A percentile compares a stretch with the other conserved stretches of the same genome.
phyloP scores from a whole-genome alignment of 768 basidiomycete species.

The Fistulinella prunicolor region DNA sequence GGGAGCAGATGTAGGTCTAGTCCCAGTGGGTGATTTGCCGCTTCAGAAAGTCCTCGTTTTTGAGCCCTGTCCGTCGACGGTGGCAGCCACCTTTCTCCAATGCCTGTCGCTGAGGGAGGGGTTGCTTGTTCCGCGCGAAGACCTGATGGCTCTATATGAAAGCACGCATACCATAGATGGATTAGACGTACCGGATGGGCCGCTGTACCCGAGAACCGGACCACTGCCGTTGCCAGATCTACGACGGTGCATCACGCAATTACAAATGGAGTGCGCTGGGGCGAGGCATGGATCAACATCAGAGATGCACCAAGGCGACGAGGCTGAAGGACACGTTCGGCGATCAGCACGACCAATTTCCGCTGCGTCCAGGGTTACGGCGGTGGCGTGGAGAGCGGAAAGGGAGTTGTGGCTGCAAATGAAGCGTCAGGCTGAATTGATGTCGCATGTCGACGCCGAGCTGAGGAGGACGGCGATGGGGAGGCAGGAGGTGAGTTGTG shows the following conservation, averaged over 20 bases:
- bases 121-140: slow-evolving; percentile 39
- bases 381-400: slow-evolving; percentile 14
- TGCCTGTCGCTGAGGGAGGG: slow-evolving; percentile 59
- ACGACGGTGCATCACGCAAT: slow-evolving; percentile 56
- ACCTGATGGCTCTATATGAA: slow-evolving; percentile 47
- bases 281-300: slow-evolving; percentile 31
- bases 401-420: slow-evolving; percentile 28
- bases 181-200: slow-evolving; percentile 33
- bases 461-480: slow-evolving; percentile 38
- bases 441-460: slow-evolving; percentile 56
- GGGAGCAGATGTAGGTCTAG: slow-evolving; percentile 59
- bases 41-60: slow-evolving; percentile 72
- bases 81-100: slow-evolving; percentile 69
- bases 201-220: slow-evolving; percentile 33
- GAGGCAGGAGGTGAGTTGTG: slow-evolving; percentile 40
- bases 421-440: slow-evolving; percentile 37
- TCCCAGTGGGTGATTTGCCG: slow-evolving; percentile 74
- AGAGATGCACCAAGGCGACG: slow-evolving; percentile 28
- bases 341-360: slow-evolving; percentile 33
- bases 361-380: slow-evolving; percentile 26
- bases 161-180: slow-evolving; percentile 24
- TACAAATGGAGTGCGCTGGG: slow-evolving; percentile 53
- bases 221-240: slow-evolving; percentile 49
- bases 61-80: slow-evolving; percentile 48
- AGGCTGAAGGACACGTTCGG: slow-evolving; percentile 29